Evolutionary conservation across 2,329 filamentous ascomycete species (phyloP).

Genomic region (Fusarium beomiforme): DNA sequence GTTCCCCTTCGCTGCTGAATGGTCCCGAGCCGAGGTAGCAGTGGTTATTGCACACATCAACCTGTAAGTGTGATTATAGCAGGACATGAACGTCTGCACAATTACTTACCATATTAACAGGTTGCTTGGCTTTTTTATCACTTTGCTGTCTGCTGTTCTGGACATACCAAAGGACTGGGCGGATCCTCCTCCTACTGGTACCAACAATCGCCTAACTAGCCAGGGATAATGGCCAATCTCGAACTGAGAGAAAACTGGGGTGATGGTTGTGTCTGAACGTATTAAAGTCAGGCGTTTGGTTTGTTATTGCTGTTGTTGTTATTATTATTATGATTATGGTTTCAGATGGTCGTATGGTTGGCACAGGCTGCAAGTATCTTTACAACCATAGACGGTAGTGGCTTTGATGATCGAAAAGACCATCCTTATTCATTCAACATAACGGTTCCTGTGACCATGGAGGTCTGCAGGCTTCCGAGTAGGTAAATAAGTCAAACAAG

Average conservation of each 20-base stretch:
- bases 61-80: constrained; percentile 34
- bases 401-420: constrained; percentile 5
- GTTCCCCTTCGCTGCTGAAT: not conserved
- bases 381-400: not conserved
- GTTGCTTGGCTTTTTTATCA: constrained; percentile 31
- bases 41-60: constrained; percentile 32
- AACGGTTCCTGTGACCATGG: not conserved
- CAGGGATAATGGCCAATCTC: not conserved
- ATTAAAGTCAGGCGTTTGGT: not conserved
- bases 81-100: not conserved
- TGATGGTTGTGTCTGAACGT: not conserved
- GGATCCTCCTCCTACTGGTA: not conserved
- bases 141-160: constrained; percentile 28
- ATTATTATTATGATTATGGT: constrained; percentile 8
- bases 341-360: not conserved
- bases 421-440: not conserved
- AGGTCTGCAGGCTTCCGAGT: not conserved
- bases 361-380: constrained; percentile 9
- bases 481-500: not conserved
- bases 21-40: constrained; percentile 1
- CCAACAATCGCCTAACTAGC: not conserved
- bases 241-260: not conserved
- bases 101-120: constrained; percentile 29
- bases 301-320: too few relatives aligned
- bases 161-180: constrained; percentile 13